Conservation (phyloP, 306 rosid genomes). For the Argentina anserina region DNA sequence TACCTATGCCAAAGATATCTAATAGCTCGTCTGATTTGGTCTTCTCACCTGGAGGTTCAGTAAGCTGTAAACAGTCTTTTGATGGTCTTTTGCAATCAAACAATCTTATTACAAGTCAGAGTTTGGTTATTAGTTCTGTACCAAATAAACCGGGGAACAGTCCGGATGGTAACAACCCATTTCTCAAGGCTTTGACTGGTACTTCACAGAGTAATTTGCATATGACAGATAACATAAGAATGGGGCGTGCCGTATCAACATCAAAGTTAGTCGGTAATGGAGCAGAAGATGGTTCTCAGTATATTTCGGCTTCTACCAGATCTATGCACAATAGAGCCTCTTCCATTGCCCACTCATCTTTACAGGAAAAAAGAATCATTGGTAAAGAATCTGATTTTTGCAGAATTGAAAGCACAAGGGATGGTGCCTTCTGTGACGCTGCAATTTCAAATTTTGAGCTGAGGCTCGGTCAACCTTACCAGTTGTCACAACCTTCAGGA, state of each 20-base stretch:
- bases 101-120: slow-evolving; percentile 28
- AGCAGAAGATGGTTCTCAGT: slow-evolving; percentile 30
- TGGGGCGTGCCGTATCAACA: slow-evolving; percentile 22
- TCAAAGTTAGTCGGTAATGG: slow-evolving; percentile 36
- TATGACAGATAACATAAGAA: slow-evolving; percentile 24
- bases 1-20: slow-evolving; percentile 35
- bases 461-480: slow-evolving; percentile 60
- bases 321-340: slow-evolving; percentile 36
- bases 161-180: slow-evolving; percentile 32
- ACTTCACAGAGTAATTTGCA: slow-evolving; percentile 33
- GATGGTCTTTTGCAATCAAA: slow-evolving; percentile 34
- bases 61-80: slow-evolving; percentile 41
- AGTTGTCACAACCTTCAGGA: slow-evolving; percentile 32
- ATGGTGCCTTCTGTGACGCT: slow-evolving; percentile 36
- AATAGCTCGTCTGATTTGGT: slow-evolving; percentile 32
- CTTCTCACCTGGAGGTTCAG: slow-evolving; percentile 34
- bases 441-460: slow-evolving; percentile 51
- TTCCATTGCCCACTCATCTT: slow-evolving; percentile 27
- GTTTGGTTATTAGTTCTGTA: slow-evolving; percentile 33
- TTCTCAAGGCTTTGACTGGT: slow-evolving; percentile 34
- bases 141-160: slow-evolving; percentile 34
- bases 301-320: slow-evolving; percentile 31
- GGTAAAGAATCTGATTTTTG: slow-evolving; percentile 36
- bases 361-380: slow-evolving; percentile 34
- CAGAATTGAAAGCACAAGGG: slow-evolving; percentile 23